Base-by-base conservation (phyloP, 352 stramenopile species). In the Phytophthora aleatoria region DNA sequence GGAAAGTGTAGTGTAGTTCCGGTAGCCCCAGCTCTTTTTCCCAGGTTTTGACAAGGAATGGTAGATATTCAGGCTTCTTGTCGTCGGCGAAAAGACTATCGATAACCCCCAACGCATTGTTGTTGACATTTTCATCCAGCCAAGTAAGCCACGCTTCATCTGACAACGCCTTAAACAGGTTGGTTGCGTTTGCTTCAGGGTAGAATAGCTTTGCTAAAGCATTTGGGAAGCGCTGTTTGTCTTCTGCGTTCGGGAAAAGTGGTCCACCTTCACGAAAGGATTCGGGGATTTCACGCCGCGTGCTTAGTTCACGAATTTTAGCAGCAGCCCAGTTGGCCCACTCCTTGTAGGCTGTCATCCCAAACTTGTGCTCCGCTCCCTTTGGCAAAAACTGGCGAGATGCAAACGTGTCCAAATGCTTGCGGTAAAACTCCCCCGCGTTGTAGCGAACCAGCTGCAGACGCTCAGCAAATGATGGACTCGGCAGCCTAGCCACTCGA, bases 351-450 rank as follows among this genome's bases (percentile, higher is more conserved):
- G 86, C 79, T 8, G 88, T 69, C 44, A 89, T 65, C 0, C 52
- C 56, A n/a, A 61, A 76, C 15, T 77, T 64, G 27, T 73, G 42
- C 24, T 69, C 60, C 2, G 66, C 54, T 11, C 55, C 67, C 39
- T 87, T 86, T 3, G 85, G 85, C 28, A 91, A 39, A 38, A 92
- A 87, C 9, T 92, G 63, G 1, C 77, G 72, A 16, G 83, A 88
- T 49, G 89, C 74, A 54, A 94, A 92, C 27, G 82, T 92, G 61
- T 94, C 86, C 27, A 90, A 68, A 56, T 94, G 86, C 60, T 90
- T 75, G 31, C 84, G 81, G 58, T 92, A 94, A 51, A 92, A 94
- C 55, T 94, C 81, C 3, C 86, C 86, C 9, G 82, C 81, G 2
- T 57, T 81, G 62, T 94, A 94, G 0, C 83, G 82, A 6, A 94